Evolutionary conservation across 1,139 yeast species (phyloP), one percentile per base, ranked within the genome.

Genomic region (Lodderomyces margitis): DNA sequence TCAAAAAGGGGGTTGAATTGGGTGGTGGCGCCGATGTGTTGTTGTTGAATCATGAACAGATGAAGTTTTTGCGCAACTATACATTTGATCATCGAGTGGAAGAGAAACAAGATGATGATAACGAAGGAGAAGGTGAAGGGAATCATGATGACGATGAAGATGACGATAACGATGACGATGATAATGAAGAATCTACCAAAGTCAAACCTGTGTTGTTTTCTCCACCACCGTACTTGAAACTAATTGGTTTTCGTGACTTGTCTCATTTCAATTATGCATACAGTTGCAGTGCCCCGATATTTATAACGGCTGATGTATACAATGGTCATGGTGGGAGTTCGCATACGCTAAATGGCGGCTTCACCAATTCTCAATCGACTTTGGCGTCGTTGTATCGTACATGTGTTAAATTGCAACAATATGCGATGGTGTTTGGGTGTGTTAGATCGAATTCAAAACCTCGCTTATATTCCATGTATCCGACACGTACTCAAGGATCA

Each of bases 371-470:
- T 0, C 68, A 73, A 17, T 64, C 78, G 28, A 83, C 94, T 0
- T 78, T 89, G 55, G 71, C 86, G 1, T 74, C 91, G 0, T 64
- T 92, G 7, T 86, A 80, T 55, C 80, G 78, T 40, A 74, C 83
- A 2, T 66, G 94, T 61, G 56, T 66, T 3, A 69, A 69, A 39
- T 66, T 75, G 39, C 54, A 69, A 3, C 78, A 77, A 53, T 81
- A 75, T 52, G 94, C 87, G 0, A 62, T 92, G 8, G 75, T 85
- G 2, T 87, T 89, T 81, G 91, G 95, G 1, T 77, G 82, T 52
- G 54, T 73, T 5, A 74, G 83, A 45, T 64, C 60, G 38, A 71
- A 70, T 46, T 63, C 88, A 0, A 59, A 73, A 39, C 94, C 96
- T 0, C 52, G 68, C 3, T 51, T 87, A 37, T 84, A 74, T 52